phyloP scores from a whole-genome alignment of 371 early-diverging fungal genomes.

The Mortierella sp. region DNA sequence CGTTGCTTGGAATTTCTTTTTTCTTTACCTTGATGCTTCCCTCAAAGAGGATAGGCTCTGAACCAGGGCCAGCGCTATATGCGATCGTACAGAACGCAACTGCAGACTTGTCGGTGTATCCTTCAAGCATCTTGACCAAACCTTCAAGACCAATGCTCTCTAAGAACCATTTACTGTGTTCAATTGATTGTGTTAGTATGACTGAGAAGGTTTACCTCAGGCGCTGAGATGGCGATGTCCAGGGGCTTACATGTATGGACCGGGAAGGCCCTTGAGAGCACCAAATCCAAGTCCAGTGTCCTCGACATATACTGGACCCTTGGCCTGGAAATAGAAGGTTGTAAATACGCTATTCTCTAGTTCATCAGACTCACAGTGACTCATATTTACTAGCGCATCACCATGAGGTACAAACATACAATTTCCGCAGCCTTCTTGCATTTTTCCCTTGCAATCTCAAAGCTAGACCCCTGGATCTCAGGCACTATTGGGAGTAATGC shows the following conservation, averaged over 20 bases:
- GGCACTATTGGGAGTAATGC: conserved; percentile 68
- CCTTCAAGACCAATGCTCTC: conserved; percentile 84
- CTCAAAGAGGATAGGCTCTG: conserved; percentile 92
- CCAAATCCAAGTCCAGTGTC: conserved; percentile 96
- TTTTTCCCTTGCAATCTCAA: conserved; percentile 85
- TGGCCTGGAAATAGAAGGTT: conserved; percentile 60
- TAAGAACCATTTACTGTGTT: conserved; percentile 93
- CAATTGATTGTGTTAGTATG: no score
- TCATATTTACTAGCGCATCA: no score
- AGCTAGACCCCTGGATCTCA: conserved; percentile 88
- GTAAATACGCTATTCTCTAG: neutral
- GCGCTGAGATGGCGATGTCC: neutral
- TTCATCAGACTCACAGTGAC: neutral
- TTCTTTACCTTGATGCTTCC: conserved; percentile 78
- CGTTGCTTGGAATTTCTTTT: no score
- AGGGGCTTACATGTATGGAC: conserved; percentile 80
- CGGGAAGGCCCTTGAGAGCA: conserved; percentile 93
- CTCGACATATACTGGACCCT: conserved; percentile 92
- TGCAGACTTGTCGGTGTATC: conserved; percentile 89
- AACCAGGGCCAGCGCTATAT: conserved; percentile 84
- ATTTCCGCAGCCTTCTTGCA: conserved; percentile 80
- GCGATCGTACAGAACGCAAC: conserved; percentile 94
- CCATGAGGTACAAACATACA: conserved; percentile 39
- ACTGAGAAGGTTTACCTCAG: no score
- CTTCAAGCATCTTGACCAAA: conserved; percentile 85